phyloP scores from a whole-genome alignment of 2,329 filamentous ascomycete genomes.

The Dichotomopilus funicola region DNA sequence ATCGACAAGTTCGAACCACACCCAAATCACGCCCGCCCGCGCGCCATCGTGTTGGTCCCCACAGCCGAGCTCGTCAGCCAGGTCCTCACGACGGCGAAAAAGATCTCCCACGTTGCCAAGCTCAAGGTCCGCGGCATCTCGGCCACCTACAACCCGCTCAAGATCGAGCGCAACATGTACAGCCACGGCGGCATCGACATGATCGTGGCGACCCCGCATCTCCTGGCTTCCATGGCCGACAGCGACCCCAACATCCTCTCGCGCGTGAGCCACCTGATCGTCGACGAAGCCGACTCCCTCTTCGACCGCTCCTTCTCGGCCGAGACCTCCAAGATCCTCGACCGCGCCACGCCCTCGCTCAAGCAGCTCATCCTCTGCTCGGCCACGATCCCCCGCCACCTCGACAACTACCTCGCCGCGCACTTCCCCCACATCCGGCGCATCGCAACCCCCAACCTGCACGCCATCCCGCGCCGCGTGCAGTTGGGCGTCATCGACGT shows the following conservation, averaged over 20 bases:
- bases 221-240: conserved; percentile 81
- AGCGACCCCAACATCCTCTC: conserved; percentile 87
- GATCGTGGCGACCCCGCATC: conserved; percentile 79
- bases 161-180: conserved; percentile 82
- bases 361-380: conserved; percentile 89
- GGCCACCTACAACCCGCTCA: conserved; percentile 64
- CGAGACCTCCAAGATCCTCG: conserved; percentile 74
- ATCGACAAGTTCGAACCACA: conserved; percentile 63
- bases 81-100: conserved; percentile 74
- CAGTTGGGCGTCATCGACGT: conserved; percentile 92
- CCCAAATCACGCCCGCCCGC: conserved; percentile 70
- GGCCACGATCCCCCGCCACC: conserved; percentile 84
- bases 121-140: conserved; percentile 81
- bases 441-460: conserved; percentile 89
- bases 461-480: conserved; percentile 90
- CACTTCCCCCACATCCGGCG: conserved; percentile 78
- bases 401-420: conserved; percentile 77
- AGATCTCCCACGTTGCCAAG: conserved; percentile 76
- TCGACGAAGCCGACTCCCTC: conserved; percentile 94
- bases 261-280: conserved; percentile 79
- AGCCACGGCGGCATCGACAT: conserved; percentile 75
- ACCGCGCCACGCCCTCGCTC: conserved; percentile 72
- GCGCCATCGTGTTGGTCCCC: conserved; percentile 80
- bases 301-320: conserved; percentile 89
- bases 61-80: conserved; percentile 89